A percentile compares a stretch with the other conserved stretches of the same genome.
phyloP scores from a whole-genome alignment of 805 yeast species.

The Phaffomyces antillensis region DNA sequence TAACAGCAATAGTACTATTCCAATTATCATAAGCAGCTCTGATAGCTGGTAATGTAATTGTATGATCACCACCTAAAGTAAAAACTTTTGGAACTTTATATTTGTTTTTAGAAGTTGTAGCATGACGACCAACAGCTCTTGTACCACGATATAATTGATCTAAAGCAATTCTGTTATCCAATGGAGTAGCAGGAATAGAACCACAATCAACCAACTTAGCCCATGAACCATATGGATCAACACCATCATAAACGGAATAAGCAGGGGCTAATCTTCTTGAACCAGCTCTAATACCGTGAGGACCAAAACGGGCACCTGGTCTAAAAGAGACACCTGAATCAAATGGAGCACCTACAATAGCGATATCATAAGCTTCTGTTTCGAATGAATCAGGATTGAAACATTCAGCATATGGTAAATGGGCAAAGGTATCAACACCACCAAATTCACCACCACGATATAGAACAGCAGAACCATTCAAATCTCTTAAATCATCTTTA shows the following conservation, averaged over 20 bases:
- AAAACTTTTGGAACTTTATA: conserved; percentile 31
- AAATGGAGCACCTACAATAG: conserved; percentile 50
- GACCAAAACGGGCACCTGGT: conserved; percentile 50
- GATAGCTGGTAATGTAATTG: conserved; percentile 42
- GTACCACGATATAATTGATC: conserved; percentile 49
- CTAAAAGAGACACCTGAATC: conserved; percentile 46
- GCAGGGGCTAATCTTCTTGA: conserved; percentile 38
- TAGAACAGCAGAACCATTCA: conserved; percentile 31
- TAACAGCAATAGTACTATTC: conserved; percentile 36
- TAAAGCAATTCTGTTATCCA: conserved; percentile 55
- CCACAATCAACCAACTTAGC: conserved; percentile 51
- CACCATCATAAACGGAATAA: conserved; percentile 44
- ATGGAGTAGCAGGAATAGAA: conserved; percentile 56
- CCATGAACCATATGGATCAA: conserved; percentile 48
- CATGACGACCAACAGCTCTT: conserved; percentile 36
- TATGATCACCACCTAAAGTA: conserved; percentile 52
- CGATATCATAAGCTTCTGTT: conserved; percentile 35
- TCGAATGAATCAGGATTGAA: conserved; percentile 33
- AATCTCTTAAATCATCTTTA: conserved; percentile 31
- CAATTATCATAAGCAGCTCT: conserved; percentile 40
- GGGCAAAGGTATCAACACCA: conserved; percentile 51
- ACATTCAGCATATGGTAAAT: conserved; percentile 39
- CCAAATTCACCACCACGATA: conserved; percentile 41
- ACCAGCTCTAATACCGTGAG: conserved; percentile 39
- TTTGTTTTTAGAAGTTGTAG: conserved; percentile 24